A percentile compares a stretch with the other conserved stretches of the same genome.
Evolutionary conservation across 768 basidiomycete genomes (phyloP).

Genomic region (Ephemerocybe angulata): DNA sequence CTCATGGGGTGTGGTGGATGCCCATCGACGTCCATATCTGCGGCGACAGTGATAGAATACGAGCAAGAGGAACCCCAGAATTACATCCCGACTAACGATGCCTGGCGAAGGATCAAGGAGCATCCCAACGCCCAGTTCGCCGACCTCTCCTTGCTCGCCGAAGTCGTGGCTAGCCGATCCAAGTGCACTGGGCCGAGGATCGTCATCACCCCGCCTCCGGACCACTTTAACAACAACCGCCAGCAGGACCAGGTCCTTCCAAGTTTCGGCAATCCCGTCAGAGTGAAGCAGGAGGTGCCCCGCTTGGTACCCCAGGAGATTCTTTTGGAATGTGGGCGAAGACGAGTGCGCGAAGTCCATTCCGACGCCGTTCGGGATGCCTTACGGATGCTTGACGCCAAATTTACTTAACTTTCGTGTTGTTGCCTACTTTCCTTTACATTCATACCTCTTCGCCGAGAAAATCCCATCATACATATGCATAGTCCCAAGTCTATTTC

Average conservation of each 20-base stretch:
- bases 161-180: slow-evolving; percentile 82
- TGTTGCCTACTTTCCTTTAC: slow-evolving; percentile 12
- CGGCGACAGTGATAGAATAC: slow-evolving; percentile 5
- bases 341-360: slow-evolving; percentile 62
- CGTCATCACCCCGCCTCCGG: slow-evolving; percentile 42
- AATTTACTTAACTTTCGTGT: slow-evolving; percentile 35
- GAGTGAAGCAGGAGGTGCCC: slow-evolving; percentile 30
- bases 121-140: slow-evolving; percentile 88
- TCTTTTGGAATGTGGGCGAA: slow-evolving; percentile 58
- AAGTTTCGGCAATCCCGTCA: background rate
- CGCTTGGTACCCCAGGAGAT: slow-evolving; percentile 60
- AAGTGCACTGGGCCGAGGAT: slow-evolving; percentile 72
- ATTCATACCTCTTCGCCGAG: slow-evolving; percentile 5
- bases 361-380: slow-evolving; percentile 74
- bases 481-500: background rate
- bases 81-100: slow-evolving; percentile 74
- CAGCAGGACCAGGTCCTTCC: background rate
- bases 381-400: slow-evolving; percentile 67
- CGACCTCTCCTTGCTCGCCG: slow-evolving; percentile 79
- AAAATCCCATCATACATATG: slow-evolving; percentile 2
- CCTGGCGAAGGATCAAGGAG: slow-evolving; percentile 80
- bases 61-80: slow-evolving; percentile 28
- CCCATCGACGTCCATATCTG: slow-evolving; percentile 18
- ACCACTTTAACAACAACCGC: background rate
- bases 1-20: slow-evolving; percentile 22